A percentile compares a stretch with the other conserved stretches of the same genome.
Conservation (phyloP, 2,329 filamentous ascomycete genomes). For the Camillea tinctor region DNA sequence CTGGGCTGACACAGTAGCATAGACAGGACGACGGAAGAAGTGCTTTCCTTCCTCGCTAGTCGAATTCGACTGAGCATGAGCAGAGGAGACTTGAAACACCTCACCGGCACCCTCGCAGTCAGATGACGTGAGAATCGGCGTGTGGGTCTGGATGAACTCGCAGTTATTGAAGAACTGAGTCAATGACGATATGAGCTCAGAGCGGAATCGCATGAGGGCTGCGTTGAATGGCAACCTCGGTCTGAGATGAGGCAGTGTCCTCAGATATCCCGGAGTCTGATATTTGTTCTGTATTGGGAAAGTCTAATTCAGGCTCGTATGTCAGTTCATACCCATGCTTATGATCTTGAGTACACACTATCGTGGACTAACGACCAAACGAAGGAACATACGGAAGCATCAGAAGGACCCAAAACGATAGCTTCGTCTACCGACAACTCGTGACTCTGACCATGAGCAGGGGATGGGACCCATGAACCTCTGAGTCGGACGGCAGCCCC, state of each 20-base stretch:
- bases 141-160: constrained; percentile 79
- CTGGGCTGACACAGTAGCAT: constrained; percentile 92
- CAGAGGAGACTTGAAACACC: constrained; percentile 71
- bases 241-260: constrained; percentile 84
- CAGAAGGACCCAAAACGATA: constrained; percentile 70
- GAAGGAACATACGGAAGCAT: constrained; percentile 66
- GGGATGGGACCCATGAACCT: constrained; percentile 74
- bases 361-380: constrained; percentile 5
- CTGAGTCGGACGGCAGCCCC: constrained; percentile 76
- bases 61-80: constrained; percentile 29
- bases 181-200: constrained; percentile 70
- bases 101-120: constrained; percentile 97
- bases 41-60: constrained; percentile 41
- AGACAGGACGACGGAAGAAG: constrained; percentile 88
- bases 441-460: constrained; percentile 67
- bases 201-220: constrained; percentile 77
- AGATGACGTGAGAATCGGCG: constrained; percentile 91
- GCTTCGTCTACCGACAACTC: constrained; percentile 76
- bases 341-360: too few relatives aligned
- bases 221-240: constrained; percentile 78
- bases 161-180: constrained; percentile 72
- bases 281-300: constrained; percentile 97
- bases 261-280: constrained; percentile 83
- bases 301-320: constrained; percentile 52
- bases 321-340: constrained; percentile 10